Base-by-base conservation (phyloP, 192 early-diverging fungal genomes). In the Coemansia sp. region DNA sequence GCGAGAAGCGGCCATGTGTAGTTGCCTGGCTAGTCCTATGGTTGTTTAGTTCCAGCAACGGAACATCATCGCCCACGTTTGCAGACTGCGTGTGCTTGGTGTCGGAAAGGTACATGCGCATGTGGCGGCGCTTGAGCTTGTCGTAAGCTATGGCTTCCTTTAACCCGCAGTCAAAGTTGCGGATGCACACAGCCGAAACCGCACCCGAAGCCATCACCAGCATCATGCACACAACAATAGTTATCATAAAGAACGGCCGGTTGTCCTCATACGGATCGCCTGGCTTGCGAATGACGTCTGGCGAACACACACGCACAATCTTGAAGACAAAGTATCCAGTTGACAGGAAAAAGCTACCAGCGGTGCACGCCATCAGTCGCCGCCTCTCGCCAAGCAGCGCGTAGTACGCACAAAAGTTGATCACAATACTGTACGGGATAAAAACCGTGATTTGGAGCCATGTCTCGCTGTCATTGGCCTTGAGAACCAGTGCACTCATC, bases 401-500 rank as follows among this genome's bases (percentile, higher is more conserved):
- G 18, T 74, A 70, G 32, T 72, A 76, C 9, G 64, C 68, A 40
- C 73, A 67, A 26, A 70, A 60, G 2, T 76, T 59, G 9, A 76
- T 13, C 21, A 76, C 61, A 39, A 84, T 59, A 40, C 72, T 72
- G 63, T 70, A 67, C 40, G 72, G 69, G 18, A 79, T 73, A 18
- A 72, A 75, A 18, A 84, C 77, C 16, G 77, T 76, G 16, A 84
- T 73, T 23, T 84, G 82, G 39, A 84, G 56, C 70, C 70, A 78
- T 6, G 77, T 70, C 65, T 84, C 82, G 16, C 47, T 56, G 45
- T 75, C 67, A 52, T 78, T 66, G 19, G 54, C 63, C 50, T 77
- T 73, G 15, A 91, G 76, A 9, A 91, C 68, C 58, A 92, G 69
- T 19, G 81, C 87, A 0, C 87, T 77, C 72, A 86, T 90, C 60